Evolutionary conservation across 179 eudicot species (phyloP).

Genomic region (Spergularia azorica): DNA sequence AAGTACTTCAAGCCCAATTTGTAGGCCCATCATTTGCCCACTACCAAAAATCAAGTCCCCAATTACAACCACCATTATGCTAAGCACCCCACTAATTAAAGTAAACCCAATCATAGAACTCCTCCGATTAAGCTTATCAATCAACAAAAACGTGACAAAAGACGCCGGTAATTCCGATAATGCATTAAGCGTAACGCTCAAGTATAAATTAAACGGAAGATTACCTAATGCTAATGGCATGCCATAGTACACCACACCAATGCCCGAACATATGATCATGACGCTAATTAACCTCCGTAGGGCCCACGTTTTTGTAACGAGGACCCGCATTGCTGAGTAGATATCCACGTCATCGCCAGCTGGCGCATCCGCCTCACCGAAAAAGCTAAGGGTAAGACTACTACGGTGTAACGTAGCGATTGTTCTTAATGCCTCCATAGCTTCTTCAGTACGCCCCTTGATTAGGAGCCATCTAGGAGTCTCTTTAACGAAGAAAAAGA

Average conservation of each 20-base stretch:
- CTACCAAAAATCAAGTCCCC: conserved; percentile 17
- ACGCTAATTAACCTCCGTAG: conserved; percentile 34
- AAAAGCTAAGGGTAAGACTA: conserved; percentile 33
- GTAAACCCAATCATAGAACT: conserved; percentile 37
- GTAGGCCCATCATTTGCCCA: conserved; percentile 25
- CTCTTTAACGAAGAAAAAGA: conserved; percentile 47
- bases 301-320: conserved; percentile 54
- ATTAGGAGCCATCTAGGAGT: conserved; percentile 79
- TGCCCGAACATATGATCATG: conserved; percentile 50
- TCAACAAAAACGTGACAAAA: conserved; percentile 40
- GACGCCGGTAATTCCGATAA: conserved; percentile 56
- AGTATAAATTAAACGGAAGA: conserved; percentile 48
- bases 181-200: conserved; percentile 60
- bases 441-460: conserved; percentile 53
- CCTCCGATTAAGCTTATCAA: conserved; percentile 43
- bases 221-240: conserved; percentile 67
- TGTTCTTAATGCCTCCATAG: conserved; percentile 38
- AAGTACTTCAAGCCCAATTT: conserved; percentile 45
- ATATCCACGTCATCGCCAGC: conserved; percentile 23
- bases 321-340: conserved; percentile 42
- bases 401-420: conserved; percentile 34
- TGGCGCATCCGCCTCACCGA: conserved; percentile 30
- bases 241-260: conserved; percentile 67
- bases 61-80: conserved; percentile 41
- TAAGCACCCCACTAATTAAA: conserved; percentile 40